Conservation (phyloP, 192 early-diverging fungal genomes). For the Podila minutissima region DNA sequence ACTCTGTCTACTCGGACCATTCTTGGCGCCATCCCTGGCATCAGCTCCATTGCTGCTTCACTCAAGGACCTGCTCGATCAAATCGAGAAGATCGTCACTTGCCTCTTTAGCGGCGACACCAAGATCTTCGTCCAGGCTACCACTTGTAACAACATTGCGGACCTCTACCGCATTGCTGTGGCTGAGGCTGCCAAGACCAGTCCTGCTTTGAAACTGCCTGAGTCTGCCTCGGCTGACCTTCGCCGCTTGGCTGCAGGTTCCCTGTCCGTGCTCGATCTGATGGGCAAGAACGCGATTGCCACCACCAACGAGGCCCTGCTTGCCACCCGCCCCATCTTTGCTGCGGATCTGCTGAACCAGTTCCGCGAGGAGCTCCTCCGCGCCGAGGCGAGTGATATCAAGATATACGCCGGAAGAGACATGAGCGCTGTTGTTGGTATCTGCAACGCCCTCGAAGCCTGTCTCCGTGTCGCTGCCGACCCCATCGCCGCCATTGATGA, state of each 20-base stretch:
- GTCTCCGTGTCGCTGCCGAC: conserved; percentile 16
- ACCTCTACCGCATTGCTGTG: conserved; percentile 10
- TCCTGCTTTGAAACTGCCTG: background rate
- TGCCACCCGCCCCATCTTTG: conserved; percentile 11
- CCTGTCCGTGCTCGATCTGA: background rate
- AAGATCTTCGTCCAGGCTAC: background rate
- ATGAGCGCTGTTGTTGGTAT: background rate
- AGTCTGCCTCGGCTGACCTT: background rate
- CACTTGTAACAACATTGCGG: conserved; percentile 1
- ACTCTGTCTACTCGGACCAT: background rate
- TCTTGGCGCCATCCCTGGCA: background rate
- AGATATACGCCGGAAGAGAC: conserved; percentile 6
- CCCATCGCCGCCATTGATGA: conserved; percentile 7
- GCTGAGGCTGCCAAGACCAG: background rate
- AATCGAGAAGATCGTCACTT: background rate
- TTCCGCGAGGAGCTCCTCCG: conserved; percentile 12
- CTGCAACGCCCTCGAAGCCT: conserved; percentile 20
- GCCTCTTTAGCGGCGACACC: background rate
- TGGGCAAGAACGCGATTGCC: conserved; percentile 5
- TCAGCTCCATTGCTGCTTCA: background rate
- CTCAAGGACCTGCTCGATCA: background rate
- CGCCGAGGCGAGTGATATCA: background rate
- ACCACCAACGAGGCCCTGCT: background rate
- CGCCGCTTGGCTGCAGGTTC: background rate
- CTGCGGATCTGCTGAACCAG: background rate